Evolutionary conservation across 345 rosid species (phyloP).

Genomic region (Euphorbia tirucalli): DNA sequence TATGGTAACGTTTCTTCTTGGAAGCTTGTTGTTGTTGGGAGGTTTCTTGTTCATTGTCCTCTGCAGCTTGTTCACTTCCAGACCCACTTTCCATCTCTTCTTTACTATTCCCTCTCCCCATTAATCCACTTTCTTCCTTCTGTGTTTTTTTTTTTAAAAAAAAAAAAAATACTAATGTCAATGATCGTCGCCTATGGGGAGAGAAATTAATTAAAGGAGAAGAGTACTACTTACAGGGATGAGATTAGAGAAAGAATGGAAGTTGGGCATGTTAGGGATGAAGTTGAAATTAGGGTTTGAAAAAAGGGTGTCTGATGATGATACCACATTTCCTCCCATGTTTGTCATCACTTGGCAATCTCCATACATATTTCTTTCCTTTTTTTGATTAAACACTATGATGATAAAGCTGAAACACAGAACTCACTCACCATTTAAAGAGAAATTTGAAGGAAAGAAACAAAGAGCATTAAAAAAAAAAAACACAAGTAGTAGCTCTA

Average conservation of each 20-base stretch:
- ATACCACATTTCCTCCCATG: no score
- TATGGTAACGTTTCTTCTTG: constrained; percentile 90
- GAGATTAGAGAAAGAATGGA: constrained; percentile 55
- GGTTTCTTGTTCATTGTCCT: constrained; percentile 62
- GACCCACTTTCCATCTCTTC: constrained; percentile 84
- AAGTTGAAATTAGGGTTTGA: constrained; percentile 80
- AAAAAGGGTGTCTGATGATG: constrained; percentile 57
- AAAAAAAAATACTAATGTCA: neutral
- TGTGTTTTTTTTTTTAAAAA: no score
- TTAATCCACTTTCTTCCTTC: constrained; percentile 70
- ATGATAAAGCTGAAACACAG: neutral
- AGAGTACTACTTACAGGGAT: constrained; percentile 53
- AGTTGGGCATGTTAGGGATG: constrained; percentile 48
- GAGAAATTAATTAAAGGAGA: no score
- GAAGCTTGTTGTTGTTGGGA: constrained; percentile 41
- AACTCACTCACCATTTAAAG: neutral
- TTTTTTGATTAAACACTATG: neutral
- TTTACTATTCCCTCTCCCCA: constrained; percentile 33
- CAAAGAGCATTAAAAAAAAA: neutral
- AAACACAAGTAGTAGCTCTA: neutral
- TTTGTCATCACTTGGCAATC: constrained; percentile 72
- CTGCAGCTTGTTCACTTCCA: constrained; percentile 76
- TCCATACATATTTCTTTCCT: constrained; percentile 62
- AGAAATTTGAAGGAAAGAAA: no score
- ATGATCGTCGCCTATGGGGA: no score